Conservation (phyloP, 2,329 filamentous ascomycete species). For the Penicillium sp. region DNA sequence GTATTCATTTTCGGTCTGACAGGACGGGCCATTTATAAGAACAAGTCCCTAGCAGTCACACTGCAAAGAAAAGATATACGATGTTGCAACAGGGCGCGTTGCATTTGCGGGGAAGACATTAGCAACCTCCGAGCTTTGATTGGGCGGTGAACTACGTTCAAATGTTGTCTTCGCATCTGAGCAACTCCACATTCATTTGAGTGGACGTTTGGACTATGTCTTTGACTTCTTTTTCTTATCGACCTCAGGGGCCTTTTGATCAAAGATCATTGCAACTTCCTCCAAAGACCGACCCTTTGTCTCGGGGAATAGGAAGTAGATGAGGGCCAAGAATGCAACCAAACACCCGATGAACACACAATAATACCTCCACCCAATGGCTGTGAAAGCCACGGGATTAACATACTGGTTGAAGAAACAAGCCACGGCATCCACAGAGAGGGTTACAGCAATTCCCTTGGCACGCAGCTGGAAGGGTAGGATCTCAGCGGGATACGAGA, state of each 20-base stretch:
- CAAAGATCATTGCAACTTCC: conserved; percentile 25
- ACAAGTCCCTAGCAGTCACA: neutral
- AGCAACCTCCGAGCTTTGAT: neutral
- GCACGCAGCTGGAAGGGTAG: conserved; percentile 41
- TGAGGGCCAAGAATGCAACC: conserved; percentile 30
- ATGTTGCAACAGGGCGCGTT: conserved; percentile 8
- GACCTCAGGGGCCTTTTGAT: conserved; percentile 1
- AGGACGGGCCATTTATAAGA: neutral
- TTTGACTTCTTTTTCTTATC: neutral
- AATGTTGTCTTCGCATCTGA: neutral
- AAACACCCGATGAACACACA: conserved; percentile 43
- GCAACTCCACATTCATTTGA: too few species aligned
- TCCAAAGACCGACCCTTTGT: conserved; percentile 27
- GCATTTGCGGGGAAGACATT: neutral
- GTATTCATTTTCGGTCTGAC: conserved; percentile 24
- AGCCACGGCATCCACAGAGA: conserved; percentile 28
- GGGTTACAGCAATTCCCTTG: conserved; percentile 34
- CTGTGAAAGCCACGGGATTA: conserved; percentile 45
- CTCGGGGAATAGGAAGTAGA: conserved; percentile 43
- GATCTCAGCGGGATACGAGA: conserved; percentile 34
- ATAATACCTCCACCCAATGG: conserved; percentile 46
- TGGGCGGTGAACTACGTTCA: neutral
- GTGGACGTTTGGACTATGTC: neutral
- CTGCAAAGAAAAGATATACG: neutral
- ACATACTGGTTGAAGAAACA: conserved; percentile 46